Conservation (phyloP, 2,329 filamentous ascomycete genomes). For the Celoporthe dispersa region DNA sequence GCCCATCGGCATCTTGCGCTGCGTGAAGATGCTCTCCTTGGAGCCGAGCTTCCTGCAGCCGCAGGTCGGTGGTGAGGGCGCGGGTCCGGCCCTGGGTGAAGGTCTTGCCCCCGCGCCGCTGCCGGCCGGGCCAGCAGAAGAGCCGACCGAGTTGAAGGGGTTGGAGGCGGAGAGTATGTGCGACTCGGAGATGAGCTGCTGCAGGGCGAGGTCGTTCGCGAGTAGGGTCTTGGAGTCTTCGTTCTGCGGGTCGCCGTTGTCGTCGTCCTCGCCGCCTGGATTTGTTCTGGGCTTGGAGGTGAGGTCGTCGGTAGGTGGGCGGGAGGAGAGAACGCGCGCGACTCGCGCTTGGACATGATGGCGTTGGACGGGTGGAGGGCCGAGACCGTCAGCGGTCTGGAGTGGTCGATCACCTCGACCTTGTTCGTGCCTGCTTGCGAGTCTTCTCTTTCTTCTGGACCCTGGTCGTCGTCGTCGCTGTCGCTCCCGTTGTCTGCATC, state of each 20-base stretch:
- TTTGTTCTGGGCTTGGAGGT: slow-evolving; percentile 22
- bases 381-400: slow-evolving; percentile 38
- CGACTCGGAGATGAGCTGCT: slow-evolving; percentile 88
- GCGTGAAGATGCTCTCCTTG: slow-evolving; percentile 73
- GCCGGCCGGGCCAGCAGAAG: slow-evolving; percentile 43
- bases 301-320: slow-evolving; percentile 43
- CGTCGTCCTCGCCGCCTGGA: slow-evolving; percentile 31
- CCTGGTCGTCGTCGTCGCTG: slow-evolving; percentile 36
- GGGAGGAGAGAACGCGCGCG: slow-evolving; percentile 78
- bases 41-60: slow-evolving; percentile 80
- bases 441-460: slow-evolving; percentile 30
- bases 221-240: slow-evolving; percentile 72
- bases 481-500: slow-evolving; percentile 31
- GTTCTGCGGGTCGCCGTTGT: slow-evolving; percentile 44
- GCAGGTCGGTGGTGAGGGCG: slow-evolving; percentile 81
- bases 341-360: slow-evolving; percentile 67
- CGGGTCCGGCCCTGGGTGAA: slow-evolving; percentile 71
- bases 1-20: slow-evolving; percentile 87
- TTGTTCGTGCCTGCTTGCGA: slow-evolving; percentile 29
- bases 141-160: slow-evolving; percentile 47
- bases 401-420: slow-evolving; percentile 68
- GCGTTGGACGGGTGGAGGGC: slow-evolving; percentile 38
- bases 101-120: slow-evolving; percentile 38
- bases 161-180: slow-evolving; percentile 73
- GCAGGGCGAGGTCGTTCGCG: slow-evolving; percentile 90